Percentiles rank a stretch among this genome's conserved stretches.
These are phyloP conservation scores for Aspergillus sp. DNA, from an alignment of 2,329 filamentous ascomycete genomes.

Conservation along the genomic window DNA sequence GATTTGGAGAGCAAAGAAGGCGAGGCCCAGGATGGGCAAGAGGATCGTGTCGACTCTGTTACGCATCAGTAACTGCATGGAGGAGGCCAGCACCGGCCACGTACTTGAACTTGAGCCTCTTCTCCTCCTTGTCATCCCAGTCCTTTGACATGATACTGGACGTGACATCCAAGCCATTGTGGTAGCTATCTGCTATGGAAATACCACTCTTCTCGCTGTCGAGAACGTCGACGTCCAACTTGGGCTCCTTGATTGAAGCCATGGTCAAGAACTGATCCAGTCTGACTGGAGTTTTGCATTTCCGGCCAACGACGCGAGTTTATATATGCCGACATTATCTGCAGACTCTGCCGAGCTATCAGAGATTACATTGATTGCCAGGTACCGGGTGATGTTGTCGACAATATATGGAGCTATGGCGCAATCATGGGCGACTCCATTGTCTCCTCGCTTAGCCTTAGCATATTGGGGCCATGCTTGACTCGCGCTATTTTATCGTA, in stretches of 20 bases:
- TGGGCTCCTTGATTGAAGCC: background rate
- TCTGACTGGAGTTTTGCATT: background rate
- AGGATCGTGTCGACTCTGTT: slow-evolving; percentile 31
- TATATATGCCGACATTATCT: background rate
- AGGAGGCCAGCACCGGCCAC: background rate
- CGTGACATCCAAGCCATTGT: slow-evolving; percentile 12
- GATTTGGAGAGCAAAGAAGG: slow-evolving; percentile 57
- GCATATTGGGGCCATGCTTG: background rate
- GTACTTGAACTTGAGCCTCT: slow-evolving; percentile 25
- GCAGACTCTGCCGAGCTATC: background rate
- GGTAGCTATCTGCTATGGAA: background rate
- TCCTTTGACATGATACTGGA: slow-evolving; percentile 22
- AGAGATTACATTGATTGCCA: background rate
- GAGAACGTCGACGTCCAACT: background rate
- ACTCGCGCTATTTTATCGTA: background rate
- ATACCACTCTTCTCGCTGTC: slow-evolving; percentile 3
- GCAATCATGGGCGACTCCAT: slow-evolving; percentile 3
- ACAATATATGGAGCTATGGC: slow-evolving; percentile 7
- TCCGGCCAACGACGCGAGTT: background rate
- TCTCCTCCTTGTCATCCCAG: slow-evolving; percentile 28
- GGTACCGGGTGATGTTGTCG: background rate
- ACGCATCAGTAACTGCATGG: background rate
- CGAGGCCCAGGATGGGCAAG: slow-evolving; percentile 29
- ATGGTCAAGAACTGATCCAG: background rate
- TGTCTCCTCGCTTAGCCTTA: background rate